These are phyloP conservation scores for Coemansia sp. DNA, from an alignment of 192 early-diverging fungal species.

Conservation along the genomic window DNA sequence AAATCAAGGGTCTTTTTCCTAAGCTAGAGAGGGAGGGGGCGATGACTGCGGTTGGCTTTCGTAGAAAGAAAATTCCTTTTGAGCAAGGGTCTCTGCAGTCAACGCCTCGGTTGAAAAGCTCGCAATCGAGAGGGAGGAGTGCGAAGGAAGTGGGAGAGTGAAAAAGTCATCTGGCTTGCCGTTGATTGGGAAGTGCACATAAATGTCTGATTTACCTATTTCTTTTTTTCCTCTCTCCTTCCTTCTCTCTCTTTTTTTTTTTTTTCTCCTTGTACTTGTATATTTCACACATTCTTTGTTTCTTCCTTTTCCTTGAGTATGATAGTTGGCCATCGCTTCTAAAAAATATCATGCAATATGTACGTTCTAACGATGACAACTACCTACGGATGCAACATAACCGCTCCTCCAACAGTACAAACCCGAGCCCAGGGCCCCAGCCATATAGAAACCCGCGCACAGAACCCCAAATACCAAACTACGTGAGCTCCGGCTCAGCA, in stretches of 20 bases:
- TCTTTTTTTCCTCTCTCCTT: not conserved
- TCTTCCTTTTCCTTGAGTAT: not conserved
- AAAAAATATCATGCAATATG: conserved; percentile 25
- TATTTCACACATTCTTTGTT: not conserved
- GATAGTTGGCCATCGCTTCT: not conserved
- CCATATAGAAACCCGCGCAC: conserved; percentile 31
- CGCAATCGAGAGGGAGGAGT: no score
- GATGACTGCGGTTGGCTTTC: no score
- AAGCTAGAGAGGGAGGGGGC: no score
- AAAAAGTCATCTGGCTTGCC: no score
- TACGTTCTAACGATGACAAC: conserved; percentile 29
- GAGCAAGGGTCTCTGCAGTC: no score
- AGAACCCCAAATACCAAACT: conserved; percentile 4
- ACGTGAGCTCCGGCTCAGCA: not conserved
- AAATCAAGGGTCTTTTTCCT: no score
- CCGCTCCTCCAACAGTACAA: conserved; percentile 12
- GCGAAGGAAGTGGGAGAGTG: no score
- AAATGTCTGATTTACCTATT: not conserved
- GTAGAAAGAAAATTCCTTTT: no score
- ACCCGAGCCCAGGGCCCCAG: conserved; percentile 29
- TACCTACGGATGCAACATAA: conserved; percentile 30
- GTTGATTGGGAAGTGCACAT: no score
- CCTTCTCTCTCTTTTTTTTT: not conserved
- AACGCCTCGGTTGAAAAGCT: no score
- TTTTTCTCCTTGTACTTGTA: not conserved